phyloP scores from a whole-genome alignment of 345 rosid species.

The Populus ilicifolia region DNA sequence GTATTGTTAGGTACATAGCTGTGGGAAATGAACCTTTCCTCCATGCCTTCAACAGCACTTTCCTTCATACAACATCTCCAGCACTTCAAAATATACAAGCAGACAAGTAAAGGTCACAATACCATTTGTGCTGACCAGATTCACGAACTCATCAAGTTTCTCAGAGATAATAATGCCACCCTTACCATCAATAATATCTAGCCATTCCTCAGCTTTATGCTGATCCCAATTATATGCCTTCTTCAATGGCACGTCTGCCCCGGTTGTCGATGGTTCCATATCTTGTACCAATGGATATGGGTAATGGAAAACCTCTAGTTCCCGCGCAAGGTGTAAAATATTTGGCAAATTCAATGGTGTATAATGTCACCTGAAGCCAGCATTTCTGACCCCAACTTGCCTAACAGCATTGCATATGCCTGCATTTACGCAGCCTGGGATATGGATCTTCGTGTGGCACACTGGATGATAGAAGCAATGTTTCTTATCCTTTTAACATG shows the following conservation, averaged over 20 bases:
- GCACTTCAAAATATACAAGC: conserved; percentile 75
- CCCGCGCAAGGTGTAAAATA: conserved; percentile 15
- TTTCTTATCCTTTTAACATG: conserved; percentile 24
- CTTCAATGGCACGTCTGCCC: conserved; percentile 66
- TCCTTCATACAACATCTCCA: conserved; percentile 58
- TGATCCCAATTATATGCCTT: conserved; percentile 72
- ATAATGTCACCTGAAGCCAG: conserved; percentile 18
- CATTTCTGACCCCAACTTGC: conserved; percentile 11
- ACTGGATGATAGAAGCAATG: conserved; percentile 14
- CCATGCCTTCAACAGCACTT: conserved; percentile 70
- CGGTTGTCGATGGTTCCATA: conserved; percentile 62
- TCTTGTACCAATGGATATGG: conserved; percentile 45
- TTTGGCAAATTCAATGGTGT: conserved; percentile 20
- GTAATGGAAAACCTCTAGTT: conserved; percentile 12
- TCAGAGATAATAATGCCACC: conserved; percentile 59
- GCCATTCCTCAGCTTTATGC: conserved; percentile 81
- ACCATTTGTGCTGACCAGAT: conserved; percentile 40
- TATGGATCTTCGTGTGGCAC: conserved; percentile 19
- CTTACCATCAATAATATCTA: conserved; percentile 79
- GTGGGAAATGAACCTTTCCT: conserved; percentile 94
- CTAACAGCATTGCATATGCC: conserved; percentile 11
- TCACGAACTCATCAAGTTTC: conserved; percentile 65
- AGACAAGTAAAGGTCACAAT: conserved; percentile 75
- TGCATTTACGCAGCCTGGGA: conserved; percentile 15
- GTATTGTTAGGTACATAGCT: conserved; percentile 57